Conservation (phyloP, 352 stramenopile species). For the Phytophthora multivora region DNA sequence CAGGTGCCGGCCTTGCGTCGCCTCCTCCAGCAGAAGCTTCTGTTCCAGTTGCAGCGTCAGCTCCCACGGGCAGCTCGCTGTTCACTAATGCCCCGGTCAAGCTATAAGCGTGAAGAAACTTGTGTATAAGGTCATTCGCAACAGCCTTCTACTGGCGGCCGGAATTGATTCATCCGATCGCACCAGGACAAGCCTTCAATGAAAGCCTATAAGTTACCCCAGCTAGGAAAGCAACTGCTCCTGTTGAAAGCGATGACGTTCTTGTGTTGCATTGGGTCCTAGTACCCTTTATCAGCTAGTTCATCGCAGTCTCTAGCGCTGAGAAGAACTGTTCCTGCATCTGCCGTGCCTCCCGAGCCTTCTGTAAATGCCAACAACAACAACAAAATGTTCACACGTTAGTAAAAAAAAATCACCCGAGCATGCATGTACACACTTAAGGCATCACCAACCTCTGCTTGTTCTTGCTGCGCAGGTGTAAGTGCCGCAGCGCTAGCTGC, state of each 20-base stretch:
- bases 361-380: conserved; percentile 31
- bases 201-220: conserved; percentile 42
- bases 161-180: too few species aligned
- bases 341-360: conserved; percentile 47
- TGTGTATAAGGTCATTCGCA: neutral
- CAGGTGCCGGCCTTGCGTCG: neutral
- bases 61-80: conserved; percentile 20
- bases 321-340: conserved; percentile 74
- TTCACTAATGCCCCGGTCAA: conserved; percentile 54
- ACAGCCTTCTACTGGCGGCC: too few species aligned
- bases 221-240: neutral
- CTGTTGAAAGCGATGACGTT: neutral
- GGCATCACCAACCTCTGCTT: conserved; percentile 45
- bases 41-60: conserved; percentile 19
- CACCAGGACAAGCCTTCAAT: neutral
- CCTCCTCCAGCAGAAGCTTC: neutral
- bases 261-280: too few species aligned
- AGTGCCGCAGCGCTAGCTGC: conserved; percentile 10
- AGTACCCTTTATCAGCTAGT: conserved; percentile 6
- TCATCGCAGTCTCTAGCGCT: conserved; percentile 55
- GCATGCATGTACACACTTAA: too few species aligned
- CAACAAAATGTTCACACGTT: neutral
- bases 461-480: conserved; percentile 39
- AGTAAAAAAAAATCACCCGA: too few species aligned
- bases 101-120: conserved; percentile 27